These are phyloP conservation scores for Terana coerulea DNA, from an alignment of 768 basidiomycete genomes.

Conservation along the genomic window DNA sequence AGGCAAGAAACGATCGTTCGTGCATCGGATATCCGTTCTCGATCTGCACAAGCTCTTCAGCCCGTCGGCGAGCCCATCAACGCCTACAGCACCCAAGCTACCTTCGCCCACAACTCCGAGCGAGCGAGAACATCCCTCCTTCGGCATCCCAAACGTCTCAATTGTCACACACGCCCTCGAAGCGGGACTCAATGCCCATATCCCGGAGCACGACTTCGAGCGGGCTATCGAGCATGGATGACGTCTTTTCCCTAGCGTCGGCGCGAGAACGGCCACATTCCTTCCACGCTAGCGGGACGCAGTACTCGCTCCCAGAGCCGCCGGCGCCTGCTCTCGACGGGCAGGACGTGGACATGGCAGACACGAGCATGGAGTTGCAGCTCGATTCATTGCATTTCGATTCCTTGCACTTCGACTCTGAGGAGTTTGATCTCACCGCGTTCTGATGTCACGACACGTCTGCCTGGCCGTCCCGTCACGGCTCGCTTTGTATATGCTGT, in stretches of 20 bases:
- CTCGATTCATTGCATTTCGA: slow-evolving; percentile 76
- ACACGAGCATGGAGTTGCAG: slow-evolving; percentile 57
- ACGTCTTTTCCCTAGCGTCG: slow-evolving; percentile 2
- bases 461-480: not conserved
- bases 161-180: too few relatives aligned
- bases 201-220: slow-evolving; percentile 10
- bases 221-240: not conserved
- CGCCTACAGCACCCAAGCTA: not conserved
- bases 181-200: slow-evolving; percentile 5
- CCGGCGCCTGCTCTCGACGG: slow-evolving; percentile 2
- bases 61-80: slow-evolving; percentile 14
- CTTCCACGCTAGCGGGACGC: slow-evolving; percentile 4
- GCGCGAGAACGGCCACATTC: slow-evolving; percentile 5
- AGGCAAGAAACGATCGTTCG: slow-evolving; percentile 24
- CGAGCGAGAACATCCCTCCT: not conserved
- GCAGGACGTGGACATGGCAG: slow-evolving; percentile 20
- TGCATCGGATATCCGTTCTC: slow-evolving; percentile 29
- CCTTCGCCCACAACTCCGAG: not conserved
- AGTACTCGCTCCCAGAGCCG: slow-evolving; percentile 2
- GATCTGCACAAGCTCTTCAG: slow-evolving; percentile 31
- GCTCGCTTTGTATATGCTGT: not conserved
- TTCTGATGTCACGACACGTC: not conserved
- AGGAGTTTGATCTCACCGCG: slow-evolving; percentile 42
- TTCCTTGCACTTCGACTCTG: slow-evolving; percentile 61
- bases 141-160: not conserved